Evolutionary conservation across 2,329 filamentous ascomycete species (phyloP).

Genomic region (Microcyclosporella mali): DNA sequence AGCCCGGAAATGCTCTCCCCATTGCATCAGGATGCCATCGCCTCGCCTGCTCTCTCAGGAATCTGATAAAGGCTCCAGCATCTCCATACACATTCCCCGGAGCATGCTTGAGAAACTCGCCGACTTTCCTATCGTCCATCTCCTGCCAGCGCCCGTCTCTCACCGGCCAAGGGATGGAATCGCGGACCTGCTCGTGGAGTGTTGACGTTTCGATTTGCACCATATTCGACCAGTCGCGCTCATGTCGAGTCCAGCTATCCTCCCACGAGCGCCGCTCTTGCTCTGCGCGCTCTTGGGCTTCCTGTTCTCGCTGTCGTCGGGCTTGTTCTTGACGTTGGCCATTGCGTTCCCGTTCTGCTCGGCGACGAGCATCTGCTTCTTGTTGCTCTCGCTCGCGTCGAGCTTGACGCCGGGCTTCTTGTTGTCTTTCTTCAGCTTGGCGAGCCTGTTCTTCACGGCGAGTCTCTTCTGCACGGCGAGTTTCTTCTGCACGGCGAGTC

Average conservation of each 20-base stretch:
- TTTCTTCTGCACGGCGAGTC: not conserved
- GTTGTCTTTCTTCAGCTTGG: not conserved
- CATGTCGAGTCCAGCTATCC: not conserved
- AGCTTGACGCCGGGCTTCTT: slow-evolving; percentile 2
- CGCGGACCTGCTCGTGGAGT: slow-evolving; percentile 1
- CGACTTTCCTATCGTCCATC: slow-evolving; percentile 2
- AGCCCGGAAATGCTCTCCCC: not conserved
- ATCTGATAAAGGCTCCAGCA: not conserved
- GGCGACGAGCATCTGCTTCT: not conserved
- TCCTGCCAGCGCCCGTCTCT: slow-evolving; percentile 6
- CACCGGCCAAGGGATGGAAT: slow-evolving; percentile 8
- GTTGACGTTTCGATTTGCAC: not conserved
- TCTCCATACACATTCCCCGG: not conserved
- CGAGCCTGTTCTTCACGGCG: not conserved
- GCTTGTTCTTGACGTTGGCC: not conserved
- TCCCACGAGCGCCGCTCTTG: not conserved
- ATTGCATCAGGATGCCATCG: slow-evolving; percentile 5
- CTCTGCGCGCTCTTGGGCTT: not conserved
- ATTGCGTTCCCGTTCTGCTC: not conserved
- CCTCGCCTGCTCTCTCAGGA: slow-evolving; percentile 2
- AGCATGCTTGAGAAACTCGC: slow-evolving; percentile 4
- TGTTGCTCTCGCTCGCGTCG: slow-evolving; percentile 1
- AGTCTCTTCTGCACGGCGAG: not conserved
- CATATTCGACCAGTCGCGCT: slow-evolving; percentile 1
- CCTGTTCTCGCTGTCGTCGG: not conserved